Base-by-base conservation (phyloP, 106 monocot species). In the Alisma plantagoaquatica region DNA sequence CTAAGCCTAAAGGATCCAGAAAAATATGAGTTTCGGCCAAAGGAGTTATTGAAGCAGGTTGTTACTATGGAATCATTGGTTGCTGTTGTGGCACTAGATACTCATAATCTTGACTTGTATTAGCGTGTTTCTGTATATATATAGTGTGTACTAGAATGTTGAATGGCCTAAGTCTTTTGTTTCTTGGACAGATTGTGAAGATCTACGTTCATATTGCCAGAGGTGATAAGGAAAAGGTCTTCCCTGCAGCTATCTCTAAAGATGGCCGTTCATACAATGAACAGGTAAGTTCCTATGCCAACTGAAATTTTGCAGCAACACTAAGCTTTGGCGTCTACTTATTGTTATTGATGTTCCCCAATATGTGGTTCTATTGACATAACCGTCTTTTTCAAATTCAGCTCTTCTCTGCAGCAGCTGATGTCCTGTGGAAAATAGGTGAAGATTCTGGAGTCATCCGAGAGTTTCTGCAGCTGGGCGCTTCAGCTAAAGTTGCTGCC, bases 11-110 rank as follows among this genome's bases (percentile, higher is more conserved):
- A 96, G 75, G 96, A 96, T 67, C 96, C 84, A 49, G 96, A 96
- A 49, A 96, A 96, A 53, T 96, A 96, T 33, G 96, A 96, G 69
- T 96, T 96, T 78, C 81, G 73, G 64, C 96, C 96, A 47, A 96
- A 89, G 78, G 75, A 77, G 64, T 67, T 96, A 55, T 60, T 96
- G 51, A 89, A 84, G 64, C 88, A 89, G 63, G 96, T 89, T 54
- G 65, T 76, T 71, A 35, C 46, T 21, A 43, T 47, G 31, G 1
- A 19, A 33, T n/a, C n/a, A n/a, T n/a, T n/a, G n/a, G n/a, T n/a
- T n/a, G n/a, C n/a, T n/a, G n/a, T n/a, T n/a, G n/a, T n/a, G n/a
- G n/a, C n/a, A n/a, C n/a, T n/a, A n/a, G n/a, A n/a, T n/a, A n/a
- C n/a, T n/a, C n/a, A n/a, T n/a, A n/a, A n/a, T n/a, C n/a, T n/a